Conservation (phyloP, 2,329 filamentous ascomycete species). For the Teratosphaeria zuluensis region DNA sequence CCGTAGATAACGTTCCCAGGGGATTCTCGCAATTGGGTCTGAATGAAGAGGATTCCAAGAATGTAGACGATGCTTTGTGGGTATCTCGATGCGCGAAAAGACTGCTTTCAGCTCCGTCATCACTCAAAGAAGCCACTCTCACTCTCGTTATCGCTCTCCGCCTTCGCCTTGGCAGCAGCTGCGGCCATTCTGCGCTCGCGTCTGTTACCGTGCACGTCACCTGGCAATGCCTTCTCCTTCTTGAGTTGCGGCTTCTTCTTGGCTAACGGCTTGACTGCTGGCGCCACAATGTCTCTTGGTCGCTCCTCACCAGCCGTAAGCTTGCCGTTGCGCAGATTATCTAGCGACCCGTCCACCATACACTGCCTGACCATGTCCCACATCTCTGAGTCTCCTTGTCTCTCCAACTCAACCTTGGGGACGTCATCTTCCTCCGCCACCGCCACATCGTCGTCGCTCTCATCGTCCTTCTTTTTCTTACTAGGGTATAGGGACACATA, state of each 20-base stretch:
- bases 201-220: constrained; percentile 9
- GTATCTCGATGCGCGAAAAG: neutral
- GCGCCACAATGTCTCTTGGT: neutral
- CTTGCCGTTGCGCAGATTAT: constrained; percentile 47
- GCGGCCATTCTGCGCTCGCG: constrained; percentile 1
- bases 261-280: neutral
- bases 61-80: neutral
- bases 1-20: constrained; percentile 17
- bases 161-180: constrained; percentile 2
- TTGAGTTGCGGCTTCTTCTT: constrained; percentile 3
- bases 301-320: constrained; percentile 10
- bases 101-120: neutral
- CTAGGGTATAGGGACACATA: constrained; percentile 52
- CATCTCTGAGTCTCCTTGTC: constrained; percentile 45
- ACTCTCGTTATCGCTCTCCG: constrained; percentile 24
- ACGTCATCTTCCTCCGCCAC: constrained; percentile 26
- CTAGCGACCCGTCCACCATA: constrained; percentile 49
- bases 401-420: constrained; percentile 27
- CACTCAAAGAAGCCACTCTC: constrained; percentile 29
- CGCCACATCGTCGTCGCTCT: constrained; percentile 16
- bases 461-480: constrained; percentile 22
- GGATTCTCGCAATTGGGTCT: neutral
- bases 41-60: neutral
- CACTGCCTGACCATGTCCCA: constrained; percentile 59
- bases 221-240: constrained; percentile 5